These are phyloP conservation scores for Antonospora locustae DNA, from an alignment of 371 early-diverging fungal genomes.

Conservation along the genomic window DNA sequence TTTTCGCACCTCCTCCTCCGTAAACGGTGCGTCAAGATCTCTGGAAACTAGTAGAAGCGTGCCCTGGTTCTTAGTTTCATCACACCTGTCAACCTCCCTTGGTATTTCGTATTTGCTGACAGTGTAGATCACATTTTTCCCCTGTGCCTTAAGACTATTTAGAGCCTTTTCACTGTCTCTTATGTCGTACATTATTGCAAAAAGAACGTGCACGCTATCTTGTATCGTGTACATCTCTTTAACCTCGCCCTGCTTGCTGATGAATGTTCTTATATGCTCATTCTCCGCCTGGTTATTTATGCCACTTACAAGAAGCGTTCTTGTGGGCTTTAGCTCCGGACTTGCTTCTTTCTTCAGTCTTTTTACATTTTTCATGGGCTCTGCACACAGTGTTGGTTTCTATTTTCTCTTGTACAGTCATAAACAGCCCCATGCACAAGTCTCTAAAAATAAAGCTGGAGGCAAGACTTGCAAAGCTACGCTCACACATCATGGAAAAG, in stretches of 20 bases:
- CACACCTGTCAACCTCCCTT: conserved; percentile 48
- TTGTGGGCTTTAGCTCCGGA: conserved; percentile 21
- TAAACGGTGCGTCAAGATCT: conserved; percentile 7
- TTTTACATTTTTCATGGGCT: no score
- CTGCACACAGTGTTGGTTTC: no score
- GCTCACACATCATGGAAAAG: no score
- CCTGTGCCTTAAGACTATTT: conserved; percentile 1
- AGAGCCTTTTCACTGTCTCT: conserved; percentile 27
- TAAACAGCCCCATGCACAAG: no score
- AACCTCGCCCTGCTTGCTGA: conserved; percentile 25
- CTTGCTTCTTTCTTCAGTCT: no score
- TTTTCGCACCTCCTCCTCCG: conserved; percentile 19
- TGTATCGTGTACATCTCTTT: conserved; percentile 44
- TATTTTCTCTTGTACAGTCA: no score
- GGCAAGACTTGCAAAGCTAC: no score
- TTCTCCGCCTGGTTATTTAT: conserved; percentile 18
- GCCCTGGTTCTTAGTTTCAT: conserved; percentile 48
- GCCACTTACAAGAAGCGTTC: conserved; percentile 42
- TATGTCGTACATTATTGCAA: conserved; percentile 50
- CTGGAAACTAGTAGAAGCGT: conserved; percentile 29
- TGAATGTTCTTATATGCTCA: conserved; percentile 3
- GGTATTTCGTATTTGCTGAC: conserved; percentile 51
- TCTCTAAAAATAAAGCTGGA: no score
- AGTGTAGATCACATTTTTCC: conserved; percentile 30
- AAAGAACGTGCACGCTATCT: conserved; percentile 30